These are phyloP conservation scores for Fibroporia radiculosa DNA, from an alignment of 768 basidiomycete genomes.

Conservation along the genomic window DNA sequence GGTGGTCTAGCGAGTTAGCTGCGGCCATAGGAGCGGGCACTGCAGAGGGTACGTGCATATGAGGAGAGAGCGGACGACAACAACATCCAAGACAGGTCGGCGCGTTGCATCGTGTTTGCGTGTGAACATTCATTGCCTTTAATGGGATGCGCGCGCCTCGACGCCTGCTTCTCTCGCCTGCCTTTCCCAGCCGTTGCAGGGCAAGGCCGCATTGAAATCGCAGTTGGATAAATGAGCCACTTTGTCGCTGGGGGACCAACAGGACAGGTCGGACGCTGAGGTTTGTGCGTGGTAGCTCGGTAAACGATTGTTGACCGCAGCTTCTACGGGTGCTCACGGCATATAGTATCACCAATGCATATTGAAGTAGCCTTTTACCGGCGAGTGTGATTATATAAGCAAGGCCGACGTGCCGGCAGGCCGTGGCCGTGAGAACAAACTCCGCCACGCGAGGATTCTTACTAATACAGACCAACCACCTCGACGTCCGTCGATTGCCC, in stretches of 20 bases:
- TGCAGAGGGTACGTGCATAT: slow-evolving; percentile 20
- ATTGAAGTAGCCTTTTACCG: too few species aligned
- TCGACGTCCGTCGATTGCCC: slow-evolving; percentile 20
- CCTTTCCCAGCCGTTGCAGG: not conserved
- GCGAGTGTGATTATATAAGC: too few species aligned
- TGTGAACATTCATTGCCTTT: slow-evolving; percentile 11
- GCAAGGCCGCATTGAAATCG: too few species aligned
- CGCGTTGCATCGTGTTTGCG: slow-evolving; percentile 22
- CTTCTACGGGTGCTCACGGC: too few species aligned
- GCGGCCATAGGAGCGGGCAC: slow-evolving; percentile 21
- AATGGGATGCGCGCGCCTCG: slow-evolving; percentile 8
- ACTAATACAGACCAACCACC: slow-evolving; percentile 22
- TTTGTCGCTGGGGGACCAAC: too few species aligned
- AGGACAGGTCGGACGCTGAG: too few species aligned
- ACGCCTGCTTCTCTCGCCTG: not conserved
- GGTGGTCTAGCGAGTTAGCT: slow-evolving; percentile 13
- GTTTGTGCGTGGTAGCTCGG: too few species aligned
- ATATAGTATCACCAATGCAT: too few species aligned
- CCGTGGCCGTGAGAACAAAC: slow-evolving; percentile 6
- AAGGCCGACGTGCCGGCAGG: not conserved
- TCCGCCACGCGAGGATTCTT: slow-evolving; percentile 23
- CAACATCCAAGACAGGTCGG: slow-evolving; percentile 17
- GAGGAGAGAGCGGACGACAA: slow-evolving; percentile 19
- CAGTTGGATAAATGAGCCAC: too few species aligned
- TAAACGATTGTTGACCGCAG: too few species aligned